Conservation (phyloP, 768 basidiomycete species). For the Ephemerocybe angulata region DNA sequence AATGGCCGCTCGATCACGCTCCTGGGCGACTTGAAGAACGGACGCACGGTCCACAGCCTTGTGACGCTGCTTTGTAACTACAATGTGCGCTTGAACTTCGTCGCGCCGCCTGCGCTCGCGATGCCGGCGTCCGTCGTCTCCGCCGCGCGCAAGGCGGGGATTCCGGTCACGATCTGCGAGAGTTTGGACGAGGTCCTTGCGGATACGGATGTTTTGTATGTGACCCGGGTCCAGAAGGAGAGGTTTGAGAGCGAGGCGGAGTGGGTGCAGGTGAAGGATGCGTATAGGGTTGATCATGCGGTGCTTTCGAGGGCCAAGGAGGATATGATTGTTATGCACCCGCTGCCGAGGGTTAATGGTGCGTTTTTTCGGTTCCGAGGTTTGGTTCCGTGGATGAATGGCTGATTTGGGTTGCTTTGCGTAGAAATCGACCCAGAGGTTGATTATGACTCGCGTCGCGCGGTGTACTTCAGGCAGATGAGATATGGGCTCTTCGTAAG, state of each 20-base stretch:
- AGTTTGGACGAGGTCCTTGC: constrained; percentile 88
- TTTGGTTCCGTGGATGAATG: not conserved
- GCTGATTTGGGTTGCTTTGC: not conserved
- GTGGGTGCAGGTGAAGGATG: constrained; percentile 89
- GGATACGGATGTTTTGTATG: constrained; percentile 95
- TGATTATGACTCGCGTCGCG: constrained; percentile 90
- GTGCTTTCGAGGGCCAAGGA: constrained; percentile 91
- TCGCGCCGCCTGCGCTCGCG: constrained; percentile 77
- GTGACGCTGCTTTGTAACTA: constrained; percentile 91
- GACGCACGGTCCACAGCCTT: constrained; percentile 94
- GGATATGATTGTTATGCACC: constrained; percentile 99
- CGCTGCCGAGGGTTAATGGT: constrained; percentile 92
- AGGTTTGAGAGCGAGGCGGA: constrained; percentile 77
- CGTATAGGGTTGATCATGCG: constrained; percentile 91
- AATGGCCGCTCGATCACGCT: constrained; percentile 92
- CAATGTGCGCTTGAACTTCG: constrained; percentile 92
- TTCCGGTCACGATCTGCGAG: constrained; percentile 75
- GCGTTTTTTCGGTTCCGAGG: constrained; percentile 16
- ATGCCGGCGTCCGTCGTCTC: constrained; percentile 88
- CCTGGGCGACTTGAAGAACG: constrained; percentile 96
- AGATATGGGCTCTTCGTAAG: constrained; percentile 94
- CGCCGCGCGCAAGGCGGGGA: constrained; percentile 79
- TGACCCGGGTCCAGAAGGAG: constrained; percentile 95
- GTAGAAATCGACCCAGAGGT: constrained; percentile 98
- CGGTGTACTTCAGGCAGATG: constrained; percentile 99